Evolutionary conservation across 768 basidiomycete genomes (phyloP).

Genomic region (Cystobasidium tubakii): DNA sequence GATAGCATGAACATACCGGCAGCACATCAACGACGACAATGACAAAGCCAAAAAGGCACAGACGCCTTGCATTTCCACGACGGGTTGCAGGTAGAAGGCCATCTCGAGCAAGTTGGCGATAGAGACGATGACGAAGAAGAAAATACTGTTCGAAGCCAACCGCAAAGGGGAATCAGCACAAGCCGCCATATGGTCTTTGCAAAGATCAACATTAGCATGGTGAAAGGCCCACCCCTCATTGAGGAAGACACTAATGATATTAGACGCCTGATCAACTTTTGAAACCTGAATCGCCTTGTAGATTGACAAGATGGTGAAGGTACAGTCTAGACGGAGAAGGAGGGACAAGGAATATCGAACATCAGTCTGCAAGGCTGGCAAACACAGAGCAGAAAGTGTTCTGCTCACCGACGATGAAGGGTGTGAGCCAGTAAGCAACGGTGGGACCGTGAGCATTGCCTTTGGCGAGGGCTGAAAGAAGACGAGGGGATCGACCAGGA

Average conservation of each 20-base stretch:
- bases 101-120: slow-evolving; percentile 1
- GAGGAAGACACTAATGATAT: background rate
- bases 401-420: slow-evolving; percentile 2
- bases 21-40: background rate
- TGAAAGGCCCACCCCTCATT: background rate
- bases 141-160: background rate
- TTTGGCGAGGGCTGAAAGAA: slow-evolving; percentile 1
- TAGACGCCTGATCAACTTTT: background rate
- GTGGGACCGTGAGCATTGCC: slow-evolving; percentile 1
- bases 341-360: background rate
- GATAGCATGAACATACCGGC: slow-evolving; percentile 24
- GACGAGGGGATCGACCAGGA: no score
- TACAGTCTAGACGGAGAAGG: background rate
- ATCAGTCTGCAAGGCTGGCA: background rate
- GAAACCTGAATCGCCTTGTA: slow-evolving; percentile 7
- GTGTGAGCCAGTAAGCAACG: slow-evolving; percentile 11
- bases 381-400: background rate
- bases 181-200: background rate
- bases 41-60: background rate
- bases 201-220: no score
- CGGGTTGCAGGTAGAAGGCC: slow-evolving; percentile 13
- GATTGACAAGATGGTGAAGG: background rate
- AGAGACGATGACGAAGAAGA: slow-evolving; percentile 17
- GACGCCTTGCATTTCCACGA: slow-evolving; percentile 17
- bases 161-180: background rate